These are phyloP conservation scores for Emergomyces orientalis DNA, from an alignment of 2,329 filamentous ascomycete genomes.

Conservation along the genomic window DNA sequence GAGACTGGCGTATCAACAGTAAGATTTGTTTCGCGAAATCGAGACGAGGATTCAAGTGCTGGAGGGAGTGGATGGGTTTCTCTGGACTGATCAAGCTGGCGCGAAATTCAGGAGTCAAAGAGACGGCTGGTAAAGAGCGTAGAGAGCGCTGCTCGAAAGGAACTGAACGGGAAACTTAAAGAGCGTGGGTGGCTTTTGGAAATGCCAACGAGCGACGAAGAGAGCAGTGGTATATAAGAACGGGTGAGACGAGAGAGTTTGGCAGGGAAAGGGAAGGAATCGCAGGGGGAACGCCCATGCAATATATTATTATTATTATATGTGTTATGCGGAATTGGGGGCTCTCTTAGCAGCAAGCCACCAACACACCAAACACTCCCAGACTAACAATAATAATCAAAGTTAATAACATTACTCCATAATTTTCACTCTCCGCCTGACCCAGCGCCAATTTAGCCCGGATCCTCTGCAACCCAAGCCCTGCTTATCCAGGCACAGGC, in stretches of 20 bases:
- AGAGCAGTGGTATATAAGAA: conserved; percentile 16
- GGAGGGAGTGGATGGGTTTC: not conserved
- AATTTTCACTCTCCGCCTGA: too few relatives aligned
- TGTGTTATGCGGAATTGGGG: too few relatives aligned
- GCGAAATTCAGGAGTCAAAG: not conserved
- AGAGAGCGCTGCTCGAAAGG: not conserved
- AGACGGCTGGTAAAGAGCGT: not conserved
- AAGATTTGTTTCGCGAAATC: not conserved
- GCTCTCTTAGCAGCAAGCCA: not conserved
- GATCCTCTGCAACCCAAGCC: not conserved
- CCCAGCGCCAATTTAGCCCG: not conserved
- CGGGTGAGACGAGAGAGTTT: conserved; percentile 13
- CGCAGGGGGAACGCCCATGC: too few relatives aligned
- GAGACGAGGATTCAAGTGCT: not conserved
- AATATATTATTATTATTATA: too few relatives aligned
- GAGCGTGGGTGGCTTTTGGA: conserved; percentile 23
- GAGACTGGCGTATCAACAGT: not conserved
- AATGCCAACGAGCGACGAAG: conserved; percentile 14
- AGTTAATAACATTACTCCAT: too few relatives aligned
- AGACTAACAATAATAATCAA: too few relatives aligned
- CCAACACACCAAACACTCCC: not conserved
- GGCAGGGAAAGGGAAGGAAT: conserved; percentile 8
- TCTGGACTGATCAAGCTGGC: not conserved
- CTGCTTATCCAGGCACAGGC: not conserved
- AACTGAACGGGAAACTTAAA: conserved; percentile 7